Percentiles rank a stretch among this genome's conserved stretches.
These are phyloP conservation scores for Pseudogymnoascus pannorum DNA, from an alignment of 2,329 filamentous ascomycete species.

Conservation along the genomic window DNA sequence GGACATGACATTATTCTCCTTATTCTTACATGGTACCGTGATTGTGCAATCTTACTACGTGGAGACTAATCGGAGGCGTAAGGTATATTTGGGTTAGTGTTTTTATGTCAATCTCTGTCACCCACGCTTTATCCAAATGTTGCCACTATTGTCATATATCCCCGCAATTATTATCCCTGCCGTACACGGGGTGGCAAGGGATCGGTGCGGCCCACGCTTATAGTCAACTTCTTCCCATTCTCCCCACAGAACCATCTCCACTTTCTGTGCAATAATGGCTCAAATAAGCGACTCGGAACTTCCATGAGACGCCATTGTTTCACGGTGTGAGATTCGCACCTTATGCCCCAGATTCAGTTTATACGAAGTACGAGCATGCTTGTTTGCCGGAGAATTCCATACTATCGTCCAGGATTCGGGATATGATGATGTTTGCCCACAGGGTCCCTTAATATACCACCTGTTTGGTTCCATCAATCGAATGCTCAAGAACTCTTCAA, in stretches of 20 bases:
- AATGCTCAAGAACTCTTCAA: neutral
- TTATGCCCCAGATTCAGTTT: neutral
- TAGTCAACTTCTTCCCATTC: neutral
- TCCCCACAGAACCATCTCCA: neutral
- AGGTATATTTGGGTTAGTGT: neutral
- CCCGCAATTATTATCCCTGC: neutral
- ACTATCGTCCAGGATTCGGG: neutral
- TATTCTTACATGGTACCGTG: slow-evolving; percentile 20
- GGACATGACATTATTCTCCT: slow-evolving; percentile 14
- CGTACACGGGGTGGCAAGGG: neutral
- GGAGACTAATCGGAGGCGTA: neutral
- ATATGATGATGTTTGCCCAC: neutral
- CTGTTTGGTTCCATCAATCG: neutral
- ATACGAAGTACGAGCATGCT: neutral
- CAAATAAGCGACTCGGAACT: neutral
- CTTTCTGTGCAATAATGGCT: neutral
- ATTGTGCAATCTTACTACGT: slow-evolving; percentile 18
- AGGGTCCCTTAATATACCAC: neutral
- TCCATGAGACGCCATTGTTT: neutral
- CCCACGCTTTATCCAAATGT: neutral
- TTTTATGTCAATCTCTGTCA: neutral
- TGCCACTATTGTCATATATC: neutral
- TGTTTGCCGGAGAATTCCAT: neutral
- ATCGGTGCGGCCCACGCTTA: neutral
- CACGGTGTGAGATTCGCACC: neutral